phyloP scores from a whole-genome alignment of 441 rosid genomes.

The Rhodomyrtus psidioides region DNA sequence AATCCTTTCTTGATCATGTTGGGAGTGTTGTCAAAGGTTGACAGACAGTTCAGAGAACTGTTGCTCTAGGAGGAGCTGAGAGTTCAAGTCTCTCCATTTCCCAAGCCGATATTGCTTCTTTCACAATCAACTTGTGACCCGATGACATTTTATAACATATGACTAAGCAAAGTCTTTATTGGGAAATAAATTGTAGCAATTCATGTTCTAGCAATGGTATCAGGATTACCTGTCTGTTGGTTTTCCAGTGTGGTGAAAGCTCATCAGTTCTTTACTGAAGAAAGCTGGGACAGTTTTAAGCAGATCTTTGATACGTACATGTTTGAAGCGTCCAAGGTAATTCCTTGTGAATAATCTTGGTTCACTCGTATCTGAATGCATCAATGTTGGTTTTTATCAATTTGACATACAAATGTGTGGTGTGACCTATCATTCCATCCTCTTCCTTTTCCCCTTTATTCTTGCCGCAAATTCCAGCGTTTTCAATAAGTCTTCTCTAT shows the following conservation, averaged over 20 bases:
- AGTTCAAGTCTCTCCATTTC: constrained; percentile 99
- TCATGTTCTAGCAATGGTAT: neutral
- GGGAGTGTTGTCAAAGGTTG: constrained; percentile 99
- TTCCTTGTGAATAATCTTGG: neutral
- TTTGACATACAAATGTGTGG: neutral
- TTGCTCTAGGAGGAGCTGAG: constrained; percentile 85
- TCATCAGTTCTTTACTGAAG: constrained; percentile 90
- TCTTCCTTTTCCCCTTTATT: neutral
- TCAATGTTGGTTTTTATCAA: neutral
- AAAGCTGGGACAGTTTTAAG: constrained; percentile 76
- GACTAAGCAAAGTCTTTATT: neutral
- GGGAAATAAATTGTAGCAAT: constrained; percentile 1
- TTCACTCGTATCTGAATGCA: neutral
- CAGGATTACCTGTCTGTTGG: constrained; percentile 13
- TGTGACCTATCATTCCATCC: neutral
- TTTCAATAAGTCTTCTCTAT: neutral
- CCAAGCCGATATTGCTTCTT: constrained; percentile 23
- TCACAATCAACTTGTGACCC: neutral
- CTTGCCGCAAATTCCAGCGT: neutral
- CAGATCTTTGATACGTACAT: constrained; percentile 75
- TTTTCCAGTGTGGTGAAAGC: constrained; percentile 80
- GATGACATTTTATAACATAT: neutral
- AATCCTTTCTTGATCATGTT: constrained; percentile 42
- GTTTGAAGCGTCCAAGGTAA: constrained; percentile 93
- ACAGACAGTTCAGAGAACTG: constrained; percentile 84